phyloP scores from a whole-genome alignment of 2,329 filamentous ascomycete genomes.

The Neonectria faginata region DNA sequence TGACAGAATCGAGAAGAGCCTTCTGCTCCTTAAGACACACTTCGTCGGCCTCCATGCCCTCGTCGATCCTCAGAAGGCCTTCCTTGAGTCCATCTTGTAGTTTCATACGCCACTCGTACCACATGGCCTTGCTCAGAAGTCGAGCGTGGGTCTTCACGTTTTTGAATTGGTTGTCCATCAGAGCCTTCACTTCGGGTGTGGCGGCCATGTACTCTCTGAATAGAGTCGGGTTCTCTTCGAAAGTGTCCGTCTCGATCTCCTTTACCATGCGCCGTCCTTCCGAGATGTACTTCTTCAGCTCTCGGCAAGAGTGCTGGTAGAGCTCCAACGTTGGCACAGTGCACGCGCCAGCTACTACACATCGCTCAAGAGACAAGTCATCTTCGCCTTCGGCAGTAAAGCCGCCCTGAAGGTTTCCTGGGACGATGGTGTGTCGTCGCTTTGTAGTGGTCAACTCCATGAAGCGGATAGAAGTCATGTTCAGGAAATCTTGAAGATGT shows the following conservation, averaged over 20 bases:
- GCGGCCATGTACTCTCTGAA: constrained; percentile 93
- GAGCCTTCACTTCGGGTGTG: constrained; percentile 80
- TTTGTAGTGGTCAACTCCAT: constrained; percentile 99
- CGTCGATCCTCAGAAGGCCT: constrained; percentile 79
- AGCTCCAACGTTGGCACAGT: constrained; percentile 93
- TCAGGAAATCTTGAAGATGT: constrained; percentile 90
- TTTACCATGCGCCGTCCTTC: constrained; percentile 91
- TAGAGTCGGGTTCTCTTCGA: constrained; percentile 88
- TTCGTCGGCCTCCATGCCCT: constrained; percentile 82
- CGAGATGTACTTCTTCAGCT: constrained; percentile 96
- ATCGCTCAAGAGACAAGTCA: constrained; percentile 75
- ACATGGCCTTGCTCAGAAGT: constrained; percentile 91
- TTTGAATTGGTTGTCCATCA: constrained; percentile 98
- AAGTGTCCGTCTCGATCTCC: constrained; percentile 89
- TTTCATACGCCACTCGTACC: constrained; percentile 98
- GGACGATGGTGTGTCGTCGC: constrained; percentile 83
- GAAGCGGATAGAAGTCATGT: constrained; percentile 96
- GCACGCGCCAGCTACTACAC: constrained; percentile 89
- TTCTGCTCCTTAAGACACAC: constrained; percentile 75
- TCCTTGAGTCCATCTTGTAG: constrained; percentile 84
- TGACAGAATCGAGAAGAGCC: constrained; percentile 71
- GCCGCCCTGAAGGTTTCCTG: constrained; percentile 59
- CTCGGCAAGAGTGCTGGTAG: constrained; percentile 94
- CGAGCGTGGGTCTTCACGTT: constrained; percentile 95
- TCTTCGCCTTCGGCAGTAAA: constrained; percentile 58